Conservation (phyloP, 2,329 filamentous ascomycete species). For the Fusarium succisae region DNA sequence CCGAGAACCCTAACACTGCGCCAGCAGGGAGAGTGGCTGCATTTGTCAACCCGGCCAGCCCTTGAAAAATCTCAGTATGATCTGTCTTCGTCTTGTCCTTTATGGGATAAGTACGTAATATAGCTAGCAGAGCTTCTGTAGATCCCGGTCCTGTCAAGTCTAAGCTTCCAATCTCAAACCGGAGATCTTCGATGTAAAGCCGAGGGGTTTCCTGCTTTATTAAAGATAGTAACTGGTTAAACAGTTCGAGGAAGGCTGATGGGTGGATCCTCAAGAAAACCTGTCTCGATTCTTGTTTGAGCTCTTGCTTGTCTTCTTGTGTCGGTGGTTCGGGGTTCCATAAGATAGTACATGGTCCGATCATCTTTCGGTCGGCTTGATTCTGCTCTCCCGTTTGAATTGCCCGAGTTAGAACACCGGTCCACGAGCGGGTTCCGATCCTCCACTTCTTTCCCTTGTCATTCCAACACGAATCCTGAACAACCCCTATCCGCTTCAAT, state of each 20-base stretch:
- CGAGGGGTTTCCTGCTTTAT: slow-evolving; percentile 69
- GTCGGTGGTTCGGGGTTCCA: slow-evolving; percentile 69
- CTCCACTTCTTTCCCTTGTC: slow-evolving; percentile 77
- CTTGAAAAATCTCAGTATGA: slow-evolving; percentile 61
- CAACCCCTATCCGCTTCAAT: slow-evolving; percentile 71
- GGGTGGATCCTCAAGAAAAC: slow-evolving; percentile 84
- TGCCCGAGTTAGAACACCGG: slow-evolving; percentile 62
- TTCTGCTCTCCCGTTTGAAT: slow-evolving; percentile 53
- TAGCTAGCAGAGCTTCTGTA: slow-evolving; percentile 77
- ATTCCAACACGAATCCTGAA: slow-evolving; percentile 69
- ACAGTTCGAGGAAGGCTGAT: slow-evolving; percentile 76
- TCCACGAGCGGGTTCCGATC: slow-evolving; percentile 59
- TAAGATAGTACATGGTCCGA: slow-evolving; percentile 78
- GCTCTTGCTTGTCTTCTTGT: slow-evolving; percentile 35
- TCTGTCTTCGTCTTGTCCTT: slow-evolving; percentile 42
- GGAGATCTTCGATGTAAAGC: slow-evolving; percentile 72
- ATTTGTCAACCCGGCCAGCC: slow-evolving; percentile 69
- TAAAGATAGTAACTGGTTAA: slow-evolving; percentile 68
- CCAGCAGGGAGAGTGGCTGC: slow-evolving; percentile 75
- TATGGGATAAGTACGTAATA: slow-evolving; percentile 65
- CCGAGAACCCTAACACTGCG: slow-evolving; percentile 75
- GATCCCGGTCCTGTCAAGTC: slow-evolving; percentile 74
- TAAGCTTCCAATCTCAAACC: slow-evolving; percentile 72
- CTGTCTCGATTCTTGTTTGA: slow-evolving; percentile 48
- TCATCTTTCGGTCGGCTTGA: slow-evolving; percentile 55